Conservation (phyloP, 2,329 filamentous ascomycete genomes). For the Cercospora citrullina region DNA sequence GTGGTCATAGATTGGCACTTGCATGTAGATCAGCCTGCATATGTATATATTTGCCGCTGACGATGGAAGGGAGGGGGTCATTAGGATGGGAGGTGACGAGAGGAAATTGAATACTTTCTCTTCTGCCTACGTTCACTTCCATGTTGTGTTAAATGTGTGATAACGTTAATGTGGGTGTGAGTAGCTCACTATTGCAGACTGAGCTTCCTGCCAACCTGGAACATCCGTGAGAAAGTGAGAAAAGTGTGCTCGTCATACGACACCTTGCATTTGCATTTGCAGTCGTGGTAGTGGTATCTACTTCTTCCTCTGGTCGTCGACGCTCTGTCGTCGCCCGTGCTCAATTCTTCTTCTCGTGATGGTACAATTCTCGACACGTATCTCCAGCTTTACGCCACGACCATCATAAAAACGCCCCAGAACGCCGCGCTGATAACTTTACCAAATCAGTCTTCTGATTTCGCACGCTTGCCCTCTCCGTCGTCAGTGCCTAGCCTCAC, state of each 20-base stretch:
- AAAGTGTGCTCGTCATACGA: neutral
- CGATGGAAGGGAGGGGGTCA: neutral
- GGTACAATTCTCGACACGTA: neutral
- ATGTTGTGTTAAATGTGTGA: neutral
- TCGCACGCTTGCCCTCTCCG: neutral
- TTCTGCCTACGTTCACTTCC: neutral
- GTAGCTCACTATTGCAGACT: neutral
- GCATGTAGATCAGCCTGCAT: neutral
- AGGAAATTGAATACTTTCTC: neutral
- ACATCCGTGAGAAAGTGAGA: neutral
- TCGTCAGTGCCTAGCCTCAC: neutral
- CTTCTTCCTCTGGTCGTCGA: neutral
- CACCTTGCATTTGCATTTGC: neutral
- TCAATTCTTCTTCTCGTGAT: neutral
- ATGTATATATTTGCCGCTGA: neutral
- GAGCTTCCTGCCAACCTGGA: neutral
- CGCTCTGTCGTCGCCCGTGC: neutral
- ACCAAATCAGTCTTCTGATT: neutral
- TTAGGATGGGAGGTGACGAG: neutral
- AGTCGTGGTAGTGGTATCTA: neutral
- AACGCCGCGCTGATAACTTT: neutral
- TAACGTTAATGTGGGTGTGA: neutral
- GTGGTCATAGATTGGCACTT: neutral
- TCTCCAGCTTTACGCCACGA: neutral
- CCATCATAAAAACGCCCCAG: neutral